Evolutionary conservation across 2,329 filamentous ascomycete genomes (phyloP), one percentile per base, ranked within the genome.

Genomic region (Penicillium sp.): DNA sequence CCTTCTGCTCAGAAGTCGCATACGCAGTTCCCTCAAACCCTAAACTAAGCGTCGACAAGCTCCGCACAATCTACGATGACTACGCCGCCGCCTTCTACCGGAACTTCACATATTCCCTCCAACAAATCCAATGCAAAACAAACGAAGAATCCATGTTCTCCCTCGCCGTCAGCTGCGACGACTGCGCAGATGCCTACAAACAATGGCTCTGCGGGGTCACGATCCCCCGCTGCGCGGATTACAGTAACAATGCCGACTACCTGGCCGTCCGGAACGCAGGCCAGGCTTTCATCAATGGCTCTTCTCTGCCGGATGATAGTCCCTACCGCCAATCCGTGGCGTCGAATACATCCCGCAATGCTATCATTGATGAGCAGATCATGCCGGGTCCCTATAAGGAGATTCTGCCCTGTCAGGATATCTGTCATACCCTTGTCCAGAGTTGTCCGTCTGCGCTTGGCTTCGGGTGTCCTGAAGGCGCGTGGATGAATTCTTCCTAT

Each of bases 141-240:
- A 83, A 84, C 0, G 77, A 83, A 1, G 87, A 88, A 35, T 86
- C 89, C 15, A 84, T 85, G 62, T 99, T 96, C 77, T 96, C 92
- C 1, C 85, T 97, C 15, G 89, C 86, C 1, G 85, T 87, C 42
- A 84, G 76, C 65, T 99, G 94, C 79, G 75, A 79, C 43, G 84
- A 96, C 73, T 99, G 94, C 75, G 84, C 81, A 17, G 69, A 72
- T 0, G 91, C 91, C 9, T 99, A 99, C 82, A 97, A 96, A 74
- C 82, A 87, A 69, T 99, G 94, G 94, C 86, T 99, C 21, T 99
- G 94, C 78, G 89, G 91, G 25, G 92, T 97, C 29, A 89, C 87
- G 17, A 94, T 99, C 61, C 94, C 94, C 1, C 89, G 93, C 31
- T 99, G 94, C 78, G 88, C 91, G 69, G 93, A 97, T 76, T 94